Evolutionary conservation across 2,329 filamentous ascomycete species (phyloP).

Genomic region (Colletotrichum navitas): DNA sequence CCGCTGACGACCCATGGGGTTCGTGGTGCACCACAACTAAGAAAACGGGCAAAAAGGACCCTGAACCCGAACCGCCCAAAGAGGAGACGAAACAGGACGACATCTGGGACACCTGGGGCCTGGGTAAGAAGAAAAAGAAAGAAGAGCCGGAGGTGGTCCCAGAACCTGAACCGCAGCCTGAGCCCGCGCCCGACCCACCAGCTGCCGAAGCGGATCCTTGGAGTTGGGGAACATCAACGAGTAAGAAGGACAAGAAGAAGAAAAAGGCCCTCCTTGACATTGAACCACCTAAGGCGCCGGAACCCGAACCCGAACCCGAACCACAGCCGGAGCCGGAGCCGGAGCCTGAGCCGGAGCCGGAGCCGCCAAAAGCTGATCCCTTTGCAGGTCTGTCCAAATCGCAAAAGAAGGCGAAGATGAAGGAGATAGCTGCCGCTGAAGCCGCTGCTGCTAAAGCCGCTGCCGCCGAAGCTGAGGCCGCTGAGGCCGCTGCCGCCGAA

Average conservation of each 20-base stretch:
- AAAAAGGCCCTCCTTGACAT: conserved; percentile 48
- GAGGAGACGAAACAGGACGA: conserved; percentile 42
- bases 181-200: conserved; percentile 46
- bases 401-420: conserved; percentile 51
- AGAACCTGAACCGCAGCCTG: conserved; percentile 46
- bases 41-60: conserved; percentile 59
- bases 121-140: conserved; percentile 47
- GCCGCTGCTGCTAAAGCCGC: conserved; percentile 11
- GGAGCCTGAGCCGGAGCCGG: conserved; percentile 44
- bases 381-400: conserved; percentile 47
- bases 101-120: conserved; percentile 46
- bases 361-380: conserved; percentile 51
- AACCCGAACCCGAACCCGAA: conserved; percentile 43
- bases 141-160: conserved; percentile 44
- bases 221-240: conserved; percentile 49
- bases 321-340: conserved; percentile 43
- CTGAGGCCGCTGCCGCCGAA: conserved; percentile 20
- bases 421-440: conserved; percentile 34
- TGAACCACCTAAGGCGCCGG: conserved; percentile 45
- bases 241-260: conserved; percentile 57
- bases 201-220: conserved; percentile 50
- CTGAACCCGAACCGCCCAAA: conserved; percentile 41
- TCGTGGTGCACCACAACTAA: conserved; percentile 54
- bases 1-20: conserved; percentile 45
- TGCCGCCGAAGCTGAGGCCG: conserved; percentile 18